Base-by-base conservation (phyloP, 345 rosid species). In the Tarenaya hassleriana region DNA sequence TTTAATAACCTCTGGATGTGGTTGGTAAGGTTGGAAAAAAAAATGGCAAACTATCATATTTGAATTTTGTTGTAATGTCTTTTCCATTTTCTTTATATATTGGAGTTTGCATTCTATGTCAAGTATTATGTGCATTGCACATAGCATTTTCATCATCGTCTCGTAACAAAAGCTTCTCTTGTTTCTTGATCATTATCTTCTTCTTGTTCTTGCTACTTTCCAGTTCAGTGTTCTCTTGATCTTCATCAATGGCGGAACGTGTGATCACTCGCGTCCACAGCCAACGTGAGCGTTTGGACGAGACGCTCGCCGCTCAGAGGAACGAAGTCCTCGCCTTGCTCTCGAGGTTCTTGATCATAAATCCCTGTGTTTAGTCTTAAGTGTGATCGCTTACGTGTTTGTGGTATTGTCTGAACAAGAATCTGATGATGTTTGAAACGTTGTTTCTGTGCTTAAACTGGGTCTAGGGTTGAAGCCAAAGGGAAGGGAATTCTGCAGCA, bases 401-500 rank as follows among this genome's bases (percentile, higher is more conserved):
- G 29, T 24, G 29, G 5, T 24, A 24, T 24, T 24, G 29, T 24
- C 2, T 24, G 29, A 24, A 24, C 29, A 24, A 24, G 29, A 24
- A 24, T 2, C 29, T 24, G 5, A 24, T 24, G 29, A 24, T 24
- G 29, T 24, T 24, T 24, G 29, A 24, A n/a, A 24, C 5, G 29
- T 24, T 5, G 29, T 24, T 24, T 24, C 2, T 24, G 29, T 24
- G 41, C 11, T 42, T 34, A 16, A 4, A 27, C 37, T 67, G 32
- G 29, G 7, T 69, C 45, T 40, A 89, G 97, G 64, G 48, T 89
- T 53, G 94, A 89, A 56, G 69, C 63, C 11, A 82, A 81, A 49
- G 97, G 97, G 2, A 78, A 76, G 49, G 95, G 95, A 24, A 83
- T 89, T 62, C 66, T 83, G 33, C 92, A 89, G 60, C 70, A 73